Evolutionary conservation across 345 rosid genomes (phyloP).

Genomic region (Limnanthes douglasii): DNA sequence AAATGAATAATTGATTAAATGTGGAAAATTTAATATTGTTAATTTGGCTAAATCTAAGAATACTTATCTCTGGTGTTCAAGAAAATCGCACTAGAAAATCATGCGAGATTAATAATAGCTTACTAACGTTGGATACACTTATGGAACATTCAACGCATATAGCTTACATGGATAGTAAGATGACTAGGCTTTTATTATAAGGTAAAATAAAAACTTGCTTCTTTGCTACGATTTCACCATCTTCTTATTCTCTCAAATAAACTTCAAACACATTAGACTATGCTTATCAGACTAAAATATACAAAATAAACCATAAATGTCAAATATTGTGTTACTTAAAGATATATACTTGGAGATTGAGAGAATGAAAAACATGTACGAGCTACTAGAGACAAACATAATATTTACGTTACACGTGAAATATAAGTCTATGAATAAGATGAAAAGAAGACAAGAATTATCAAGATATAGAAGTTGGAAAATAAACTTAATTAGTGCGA

Average conservation of each 20-base stretch:
- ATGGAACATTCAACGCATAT: conserved; percentile 93
- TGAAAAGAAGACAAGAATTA: conserved; percentile 76
- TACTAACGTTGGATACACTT: conserved; percentile 87
- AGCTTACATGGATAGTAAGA: conserved; percentile 96
- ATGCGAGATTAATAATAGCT: conserved; percentile 94
- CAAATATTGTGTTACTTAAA: conserved; percentile 71
- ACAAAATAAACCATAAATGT: conserved; percentile 74
- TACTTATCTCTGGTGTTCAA: conserved; percentile 65
- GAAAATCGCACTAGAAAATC: conserved; percentile 97
- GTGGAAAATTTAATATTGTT: conserved; percentile 96
- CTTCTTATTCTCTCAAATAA: conserved; percentile 76
- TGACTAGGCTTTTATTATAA: conserved; percentile 85
- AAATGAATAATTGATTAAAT: conserved; percentile 78
- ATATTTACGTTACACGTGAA: conserved; percentile 74
- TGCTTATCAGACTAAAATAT: conserved; percentile 85
- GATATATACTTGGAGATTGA: conserved; percentile 83
- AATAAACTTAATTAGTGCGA: conserved; percentile 37
- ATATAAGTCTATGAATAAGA: conserved; percentile 71
- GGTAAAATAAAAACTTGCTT: conserved; percentile 96
- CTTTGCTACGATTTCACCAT: conserved; percentile 87
- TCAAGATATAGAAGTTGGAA: conserved; percentile 71
- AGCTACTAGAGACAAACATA: conserved; percentile 88
- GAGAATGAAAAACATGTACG: conserved; percentile 84
- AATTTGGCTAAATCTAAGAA: conserved; percentile 98
- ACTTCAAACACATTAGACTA: conserved; percentile 89